Base-by-base conservation (phyloP, 2,329 filamentous ascomycete genomes). In the Camptophora hylomeconis region DNA sequence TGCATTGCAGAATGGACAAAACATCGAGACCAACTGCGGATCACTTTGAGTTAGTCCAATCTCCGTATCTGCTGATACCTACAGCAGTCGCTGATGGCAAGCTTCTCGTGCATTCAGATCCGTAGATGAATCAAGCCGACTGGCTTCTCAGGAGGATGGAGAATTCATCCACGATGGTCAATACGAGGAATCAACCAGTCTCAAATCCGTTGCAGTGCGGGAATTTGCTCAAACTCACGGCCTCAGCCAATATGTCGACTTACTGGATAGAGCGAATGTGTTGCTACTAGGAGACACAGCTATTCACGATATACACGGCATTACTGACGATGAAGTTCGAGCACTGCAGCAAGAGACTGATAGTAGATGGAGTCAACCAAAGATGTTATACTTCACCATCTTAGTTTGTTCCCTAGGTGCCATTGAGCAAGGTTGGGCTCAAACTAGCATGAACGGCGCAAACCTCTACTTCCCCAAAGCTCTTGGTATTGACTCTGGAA, bases 381-480 rank as follows among this genome's bases (percentile, higher is more conserved):
- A 36, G 24, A 38, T 53, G 19, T 50, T 69, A 7, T 68, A 68
- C 41, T 56, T 61, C 31, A 65, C 61, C 5, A 61, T 69, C 35
- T 53, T 62, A 19, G 51, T 67, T 10, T 65, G 61, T 41, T 65
- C 63, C 1, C 53, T 69, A 20, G 65, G 59, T 19, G 63, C 64
- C 25, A 61, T 63, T 9, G 60, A 66, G 1, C 65, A 69, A 31
- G 57, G 58, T 21, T 66, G 62, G 63, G 61, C 63, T 44, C 63
- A 67, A 45, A 65, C 62, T 3, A 61, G 60, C 11, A 57, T 57
- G 22, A 67, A 67, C 36, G 64, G 63, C 3, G 65, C 64, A 18
- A 68, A 69, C 32, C 46, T 69, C 14, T 61, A 54, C 4, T 68
- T 65, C 40, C 63, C 64, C 3, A 44, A 47, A 12, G 56, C 53